Conservation (phyloP, 164 flowering plant genomes). For the Stephania japonica region DNA sequence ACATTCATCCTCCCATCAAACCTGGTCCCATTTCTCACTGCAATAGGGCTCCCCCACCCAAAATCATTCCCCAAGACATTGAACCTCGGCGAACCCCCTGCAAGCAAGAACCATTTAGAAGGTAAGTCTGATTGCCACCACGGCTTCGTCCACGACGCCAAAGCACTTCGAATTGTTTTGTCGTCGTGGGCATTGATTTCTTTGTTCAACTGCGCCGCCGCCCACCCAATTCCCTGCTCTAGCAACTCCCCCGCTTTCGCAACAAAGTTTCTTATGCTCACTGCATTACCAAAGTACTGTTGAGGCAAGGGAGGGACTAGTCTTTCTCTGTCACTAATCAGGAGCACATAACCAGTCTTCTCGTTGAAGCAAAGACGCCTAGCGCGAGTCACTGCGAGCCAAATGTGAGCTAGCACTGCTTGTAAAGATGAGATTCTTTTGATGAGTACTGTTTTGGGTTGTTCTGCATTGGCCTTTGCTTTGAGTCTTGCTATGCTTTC, state of each 20-base stretch:
- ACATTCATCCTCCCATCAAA: slow-evolving; percentile 22
- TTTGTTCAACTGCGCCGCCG: slow-evolving; percentile 26
- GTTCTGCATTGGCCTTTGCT: slow-evolving; percentile 14
- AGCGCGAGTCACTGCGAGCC: slow-evolving; percentile 10
- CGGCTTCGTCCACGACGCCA: slow-evolving; percentile 16
- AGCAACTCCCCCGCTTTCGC: slow-evolving; percentile 25
- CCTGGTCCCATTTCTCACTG: slow-evolving; percentile 22
- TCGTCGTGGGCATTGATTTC: slow-evolving; percentile 9
- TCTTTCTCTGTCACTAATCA: slow-evolving; percentile 18
- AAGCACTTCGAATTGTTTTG: background rate
- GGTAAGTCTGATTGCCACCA: background rate
- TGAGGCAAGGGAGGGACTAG: slow-evolving; percentile 25
- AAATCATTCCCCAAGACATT: slow-evolving; percentile 35
- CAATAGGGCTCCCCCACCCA: slow-evolving; percentile 40
- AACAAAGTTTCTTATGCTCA: background rate
- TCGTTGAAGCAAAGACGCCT: slow-evolving; percentile 4
- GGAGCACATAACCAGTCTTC: slow-evolving; percentile 3
- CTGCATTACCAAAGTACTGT: slow-evolving; percentile 36
- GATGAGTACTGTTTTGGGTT: background rate
- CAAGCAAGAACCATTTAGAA: background rate
- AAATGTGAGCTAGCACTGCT: slow-evolving; percentile 15
- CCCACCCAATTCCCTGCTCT: slow-evolving; percentile 16
- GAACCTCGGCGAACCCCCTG: slow-evolving; percentile 35
- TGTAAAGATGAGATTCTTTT: slow-evolving; percentile 19
- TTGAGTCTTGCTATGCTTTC: slow-evolving; percentile 16